Percentiles rank a stretch among this genome's conserved stretches.
phyloP scores from a whole-genome alignment of 108 stramenopile genomes.

The Bacterosira constricta region DNA sequence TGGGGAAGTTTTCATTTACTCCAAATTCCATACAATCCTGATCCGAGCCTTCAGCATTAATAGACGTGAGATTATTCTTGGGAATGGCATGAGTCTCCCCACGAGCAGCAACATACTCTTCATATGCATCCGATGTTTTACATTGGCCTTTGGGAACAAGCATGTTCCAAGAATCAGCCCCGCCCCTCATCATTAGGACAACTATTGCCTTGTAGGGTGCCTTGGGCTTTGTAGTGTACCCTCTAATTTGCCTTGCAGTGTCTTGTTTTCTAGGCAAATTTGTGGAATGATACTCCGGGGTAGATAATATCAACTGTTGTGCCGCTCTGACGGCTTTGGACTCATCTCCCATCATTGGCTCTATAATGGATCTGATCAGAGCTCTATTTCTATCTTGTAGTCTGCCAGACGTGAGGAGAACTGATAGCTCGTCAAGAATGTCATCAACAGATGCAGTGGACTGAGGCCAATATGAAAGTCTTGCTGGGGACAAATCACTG shows the following conservation, averaged over 20 bases:
- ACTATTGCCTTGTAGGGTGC: conserved; percentile 52
- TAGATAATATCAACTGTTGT: conserved; percentile 43
- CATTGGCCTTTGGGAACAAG: conserved; percentile 22
- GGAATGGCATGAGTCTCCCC: conserved; percentile 30
- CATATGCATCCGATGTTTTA: conserved; percentile 24
- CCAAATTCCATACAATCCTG: conserved; percentile 34
- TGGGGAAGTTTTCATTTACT: conserved; percentile 11
- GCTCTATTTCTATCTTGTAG: conserved; percentile 14
- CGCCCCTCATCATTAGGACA: conserved; percentile 34
- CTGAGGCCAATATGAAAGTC: conserved; percentile 12
- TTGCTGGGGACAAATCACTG: conserved; percentile 9
- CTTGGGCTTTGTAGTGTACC: conserved; percentile 8
- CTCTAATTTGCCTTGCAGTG: conserved; percentile 2
- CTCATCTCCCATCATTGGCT: conserved; percentile 16
- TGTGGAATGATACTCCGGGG: conserved; percentile 55
- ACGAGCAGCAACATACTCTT: conserved; percentile 28
- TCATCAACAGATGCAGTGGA: conserved; percentile 15
- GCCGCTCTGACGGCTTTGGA: conserved; percentile 37
- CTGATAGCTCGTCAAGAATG: conserved; percentile 54
- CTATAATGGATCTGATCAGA: conserved; percentile 17
- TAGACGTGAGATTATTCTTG: conserved; percentile 9
- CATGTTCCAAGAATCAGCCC: conserved; percentile 33
- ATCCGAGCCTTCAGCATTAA: conserved; percentile 12
- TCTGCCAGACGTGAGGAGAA: conserved; percentile 56
- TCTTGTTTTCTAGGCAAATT: conserved; percentile 2